Evolutionary conservation across 306 rosid genomes (phyloP).

Genomic region (Begonia loranthoides): DNA sequence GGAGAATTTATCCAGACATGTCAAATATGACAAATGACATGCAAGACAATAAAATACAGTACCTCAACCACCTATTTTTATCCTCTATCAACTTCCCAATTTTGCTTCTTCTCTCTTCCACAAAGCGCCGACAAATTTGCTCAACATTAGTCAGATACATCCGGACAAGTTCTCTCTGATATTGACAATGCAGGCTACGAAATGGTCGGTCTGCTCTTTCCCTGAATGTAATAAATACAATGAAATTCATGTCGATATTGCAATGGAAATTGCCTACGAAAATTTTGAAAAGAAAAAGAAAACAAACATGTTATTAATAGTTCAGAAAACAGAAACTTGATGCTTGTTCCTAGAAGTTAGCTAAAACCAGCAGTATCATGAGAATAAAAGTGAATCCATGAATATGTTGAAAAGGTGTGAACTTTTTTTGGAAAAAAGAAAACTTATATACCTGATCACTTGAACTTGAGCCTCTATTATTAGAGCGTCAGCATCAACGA

Average conservation of each 20-base stretch:
- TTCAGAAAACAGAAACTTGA: too few species aligned
- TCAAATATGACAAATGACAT: neutral
- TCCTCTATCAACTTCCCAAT: slow-evolving; percentile 86
- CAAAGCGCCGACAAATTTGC: slow-evolving; percentile 94
- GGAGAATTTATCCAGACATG: neutral
- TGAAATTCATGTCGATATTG: slow-evolving; percentile 1
- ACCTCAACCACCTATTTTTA: slow-evolving; percentile 98
- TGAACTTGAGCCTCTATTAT: slow-evolving; percentile 99
- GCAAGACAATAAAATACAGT: neutral
- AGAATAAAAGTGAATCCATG: neutral
- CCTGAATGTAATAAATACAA: slow-evolving; percentile 40
- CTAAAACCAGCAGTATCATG: too few species aligned
- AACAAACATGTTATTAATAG: neutral
- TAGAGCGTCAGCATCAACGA: slow-evolving; percentile 84
- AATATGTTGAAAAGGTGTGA: neutral
- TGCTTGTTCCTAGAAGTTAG: too few species aligned
- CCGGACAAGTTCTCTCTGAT: slow-evolving; percentile 98
- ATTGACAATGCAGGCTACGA: slow-evolving; percentile 94
- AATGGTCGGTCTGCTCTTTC: slow-evolving; percentile 93
- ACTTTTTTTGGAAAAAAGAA: neutral
- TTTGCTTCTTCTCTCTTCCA: slow-evolving; percentile 90
- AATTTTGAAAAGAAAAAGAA: neutral
- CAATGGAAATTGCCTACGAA: too few species aligned
- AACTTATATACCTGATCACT: slow-evolving; percentile 60
- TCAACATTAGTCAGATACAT: slow-evolving; percentile 95